These are phyloP conservation scores for Aspergillus fischeri DNA, from an alignment of 2,329 filamentous ascomycete genomes.

Conservation along the genomic window DNA sequence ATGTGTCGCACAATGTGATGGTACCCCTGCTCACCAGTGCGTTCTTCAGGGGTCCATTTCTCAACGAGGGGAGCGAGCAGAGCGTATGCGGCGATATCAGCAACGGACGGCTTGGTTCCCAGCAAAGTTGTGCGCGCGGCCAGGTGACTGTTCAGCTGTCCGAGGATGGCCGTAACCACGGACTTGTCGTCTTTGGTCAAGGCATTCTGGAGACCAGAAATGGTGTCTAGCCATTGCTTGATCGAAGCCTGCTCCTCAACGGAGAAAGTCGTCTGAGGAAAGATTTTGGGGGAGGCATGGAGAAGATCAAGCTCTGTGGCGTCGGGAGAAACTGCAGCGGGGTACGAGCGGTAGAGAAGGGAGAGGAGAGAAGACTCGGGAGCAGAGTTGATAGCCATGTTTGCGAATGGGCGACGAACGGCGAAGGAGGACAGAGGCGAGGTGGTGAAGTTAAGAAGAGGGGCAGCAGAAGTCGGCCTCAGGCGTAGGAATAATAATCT, in stretches of 20 bases:
- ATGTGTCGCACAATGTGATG: conserved; percentile 88
- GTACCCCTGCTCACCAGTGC: conserved; percentile 82
- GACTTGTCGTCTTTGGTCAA: conserved; percentile 48
- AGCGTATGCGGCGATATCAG: conserved; percentile 79
- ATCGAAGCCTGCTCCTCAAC: conserved; percentile 80
- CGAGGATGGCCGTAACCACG: conserved; percentile 62
- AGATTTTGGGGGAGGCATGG: conserved; percentile 57
- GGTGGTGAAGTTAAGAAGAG: conserved; percentile 23
- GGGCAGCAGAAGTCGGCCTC: conserved; percentile 12
- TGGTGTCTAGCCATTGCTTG: conserved; percentile 80
- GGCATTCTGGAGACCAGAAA: conserved; percentile 62
- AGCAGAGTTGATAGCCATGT: conserved; percentile 27
- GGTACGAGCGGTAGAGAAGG: conserved; percentile 44
- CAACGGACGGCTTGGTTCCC: conserved; percentile 82
- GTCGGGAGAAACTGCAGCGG: conserved; percentile 35
- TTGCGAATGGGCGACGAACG: conserved; percentile 17
- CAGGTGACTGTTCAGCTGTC: conserved; percentile 79
- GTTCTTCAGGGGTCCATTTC: conserved; percentile 77
- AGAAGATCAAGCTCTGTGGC: conserved; percentile 42
- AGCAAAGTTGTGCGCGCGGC: conserved; percentile 84
- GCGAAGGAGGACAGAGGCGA: conserved; percentile 12
- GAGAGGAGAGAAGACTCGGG: conserved; percentile 42
- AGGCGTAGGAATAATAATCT: conserved; percentile 1
- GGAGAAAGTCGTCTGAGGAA: conserved; percentile 67
- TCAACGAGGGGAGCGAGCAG: conserved; percentile 71